Evolutionary conservation across 225 moss, liverwort and hornwort genomes (phyloP).

Genomic region (Takakia lepidozioides): DNA sequence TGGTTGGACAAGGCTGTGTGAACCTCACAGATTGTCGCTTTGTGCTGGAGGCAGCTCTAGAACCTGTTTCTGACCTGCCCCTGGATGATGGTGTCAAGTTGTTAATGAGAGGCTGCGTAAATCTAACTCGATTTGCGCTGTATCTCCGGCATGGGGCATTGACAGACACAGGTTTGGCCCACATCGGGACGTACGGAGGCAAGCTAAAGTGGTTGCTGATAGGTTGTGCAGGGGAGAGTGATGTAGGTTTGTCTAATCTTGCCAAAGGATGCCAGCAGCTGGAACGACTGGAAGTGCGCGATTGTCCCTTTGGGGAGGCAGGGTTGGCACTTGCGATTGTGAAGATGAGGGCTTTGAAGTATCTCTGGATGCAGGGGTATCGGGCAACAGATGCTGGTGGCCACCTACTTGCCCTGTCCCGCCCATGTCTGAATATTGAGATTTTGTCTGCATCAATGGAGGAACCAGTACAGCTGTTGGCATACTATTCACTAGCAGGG

Average conservation of each 20-base stretch:
- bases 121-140: too few relatives aligned
- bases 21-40: constrained; percentile 64
- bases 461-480: constrained; percentile 31
- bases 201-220: constrained; percentile 69
- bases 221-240: constrained; percentile 76
- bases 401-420: constrained; percentile 25
- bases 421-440: constrained; percentile 52
- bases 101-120: constrained; percentile 16
- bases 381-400: constrained; percentile 35
- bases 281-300: constrained; percentile 73
- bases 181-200: constrained; percentile 61
- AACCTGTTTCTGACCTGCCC: constrained; percentile 43
- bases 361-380: constrained; percentile 63
- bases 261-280: constrained; percentile 51
- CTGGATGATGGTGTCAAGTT: constrained; percentile 63
- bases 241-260: constrained; percentile 50
- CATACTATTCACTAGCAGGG: constrained; percentile 56
- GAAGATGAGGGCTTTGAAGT: constrained; percentile 51
- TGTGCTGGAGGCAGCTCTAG: constrained; percentile 27
- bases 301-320: constrained; percentile 66
- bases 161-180: constrained; percentile 41
- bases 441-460: constrained; percentile 29
- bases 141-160: constrained; percentile 3
- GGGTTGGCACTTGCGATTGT: constrained; percentile 50
- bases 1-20: constrained; percentile 60